A percentile compares a stretch with the other conserved stretches of the same genome.
phyloP scores from a whole-genome alignment of 1,284 basidiomycete genomes.

The Boletus semigastroideus region DNA sequence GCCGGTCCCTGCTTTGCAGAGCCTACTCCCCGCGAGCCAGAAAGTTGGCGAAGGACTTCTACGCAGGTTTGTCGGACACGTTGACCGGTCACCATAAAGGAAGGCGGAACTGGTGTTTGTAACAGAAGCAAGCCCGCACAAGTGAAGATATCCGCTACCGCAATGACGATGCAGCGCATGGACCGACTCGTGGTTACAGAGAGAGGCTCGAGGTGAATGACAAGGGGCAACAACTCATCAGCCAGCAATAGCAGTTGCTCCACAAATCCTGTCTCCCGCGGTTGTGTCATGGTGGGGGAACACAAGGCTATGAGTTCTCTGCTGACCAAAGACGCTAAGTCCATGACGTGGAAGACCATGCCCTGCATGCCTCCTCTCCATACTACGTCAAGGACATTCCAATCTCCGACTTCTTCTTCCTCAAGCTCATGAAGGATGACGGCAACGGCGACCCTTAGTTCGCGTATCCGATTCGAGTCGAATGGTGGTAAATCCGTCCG shows the following conservation, averaged over 20 bases:
- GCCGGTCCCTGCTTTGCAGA: slow-evolving; percentile 40
- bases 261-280: slow-evolving; percentile 42
- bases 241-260: slow-evolving; percentile 55
- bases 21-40: slow-evolving; percentile 37
- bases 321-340: slow-evolving; percentile 47
- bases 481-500: slow-evolving; percentile 31
- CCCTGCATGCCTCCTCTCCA: slow-evolving; percentile 61
- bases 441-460: slow-evolving; percentile 60
- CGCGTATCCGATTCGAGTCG: slow-evolving; percentile 50
- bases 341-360: slow-evolving; percentile 53
- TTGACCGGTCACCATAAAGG: slow-evolving; percentile 11
- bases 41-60: slow-evolving; percentile 45
- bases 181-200: slow-evolving; percentile 52
- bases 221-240: slow-evolving; percentile 52
- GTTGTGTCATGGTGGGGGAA: slow-evolving; percentile 34
- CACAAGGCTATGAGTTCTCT: slow-evolving; percentile 56
- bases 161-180: slow-evolving; percentile 42
- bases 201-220: slow-evolving; percentile 44
- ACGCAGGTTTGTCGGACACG: slow-evolving; percentile 49
- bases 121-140: slow-evolving; percentile 48
- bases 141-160: slow-evolving; percentile 54
- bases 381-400: slow-evolving; percentile 50
- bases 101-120: slow-evolving; percentile 31
- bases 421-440: slow-evolving; percentile 52
- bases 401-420: slow-evolving; percentile 49